These are phyloP conservation scores for Aureococcus anophagefferens DNA, from an alignment of 108 stramenopile species.

Conservation along the genomic window DNA sequence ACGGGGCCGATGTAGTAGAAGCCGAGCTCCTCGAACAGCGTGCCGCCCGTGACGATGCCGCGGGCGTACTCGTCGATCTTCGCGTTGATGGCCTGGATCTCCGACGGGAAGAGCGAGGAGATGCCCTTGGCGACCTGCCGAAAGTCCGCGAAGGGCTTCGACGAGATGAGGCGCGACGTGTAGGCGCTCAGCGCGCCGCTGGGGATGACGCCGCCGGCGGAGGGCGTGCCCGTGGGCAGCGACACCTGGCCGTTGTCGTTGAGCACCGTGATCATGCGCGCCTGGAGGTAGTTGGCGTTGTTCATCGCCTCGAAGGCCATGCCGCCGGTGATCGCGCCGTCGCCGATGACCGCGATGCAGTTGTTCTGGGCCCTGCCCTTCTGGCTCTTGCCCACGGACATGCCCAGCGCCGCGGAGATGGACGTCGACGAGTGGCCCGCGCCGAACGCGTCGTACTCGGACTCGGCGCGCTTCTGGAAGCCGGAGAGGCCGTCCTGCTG, in stretches of 20 bases:
- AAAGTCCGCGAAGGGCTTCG: conserved; percentile 89
- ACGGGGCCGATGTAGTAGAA: conserved; percentile 97
- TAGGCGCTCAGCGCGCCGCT: conserved; percentile 77
- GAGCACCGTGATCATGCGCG: conserved; percentile 87
- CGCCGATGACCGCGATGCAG: conserved; percentile 93
- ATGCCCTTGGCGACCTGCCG: conserved; percentile 81
- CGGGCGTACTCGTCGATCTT: conserved; percentile 94
- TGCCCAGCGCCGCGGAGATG: conserved; percentile 87
- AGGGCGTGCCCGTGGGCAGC: conserved; percentile 88
- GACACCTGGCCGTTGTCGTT: conserved; percentile 98
- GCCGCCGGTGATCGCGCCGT: conserved; percentile 95
- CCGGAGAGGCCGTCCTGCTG: conserved; percentile 81
- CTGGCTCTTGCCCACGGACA: conserved; percentile 79
- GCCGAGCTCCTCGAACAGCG: conserved; percentile 91
- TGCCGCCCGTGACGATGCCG: conserved; percentile 86
- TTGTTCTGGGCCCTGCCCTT: conserved; percentile 68
- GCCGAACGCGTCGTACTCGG: conserved; percentile 87
- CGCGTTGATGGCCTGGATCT: conserved; percentile 87
- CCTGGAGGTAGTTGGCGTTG: conserved; percentile 78
- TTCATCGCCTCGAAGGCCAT: conserved; percentile 99
- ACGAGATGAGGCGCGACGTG: conserved; percentile 81
- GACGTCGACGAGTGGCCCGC: conserved; percentile 86
- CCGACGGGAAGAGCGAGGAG: conserved; percentile 78
- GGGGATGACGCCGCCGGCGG: conserved; percentile 81
- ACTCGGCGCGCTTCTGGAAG: conserved; percentile 87